These are phyloP conservation scores for Eucalyptus lansdowneana DNA, from an alignment of 345 rosid species.

Conservation along the genomic window DNA sequence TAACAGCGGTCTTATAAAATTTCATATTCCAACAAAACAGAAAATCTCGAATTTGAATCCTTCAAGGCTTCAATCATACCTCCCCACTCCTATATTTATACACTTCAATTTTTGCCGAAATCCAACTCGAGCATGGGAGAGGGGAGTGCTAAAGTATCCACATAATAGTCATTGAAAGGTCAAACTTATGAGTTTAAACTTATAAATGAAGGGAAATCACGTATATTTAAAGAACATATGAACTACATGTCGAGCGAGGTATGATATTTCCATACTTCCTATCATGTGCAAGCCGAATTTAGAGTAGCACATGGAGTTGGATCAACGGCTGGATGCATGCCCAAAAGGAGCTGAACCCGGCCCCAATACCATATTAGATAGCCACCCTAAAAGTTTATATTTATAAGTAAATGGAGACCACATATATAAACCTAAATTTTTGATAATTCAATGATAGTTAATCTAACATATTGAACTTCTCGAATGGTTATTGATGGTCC, in stretches of 20 bases:
- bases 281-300: background rate
- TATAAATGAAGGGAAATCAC: background rate
- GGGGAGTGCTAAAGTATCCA: background rate
- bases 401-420: background rate
- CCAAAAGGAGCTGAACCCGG: accelerated
- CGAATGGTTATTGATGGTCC: background rate
- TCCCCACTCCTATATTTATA: background rate
- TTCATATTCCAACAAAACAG: accelerated
- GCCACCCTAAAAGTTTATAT: background rate
- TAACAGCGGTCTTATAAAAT: background rate
- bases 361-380: no score
- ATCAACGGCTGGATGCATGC: accelerated
- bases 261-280: background rate
- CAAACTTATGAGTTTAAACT: background rate
- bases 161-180: background rate
- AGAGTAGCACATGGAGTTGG: background rate
- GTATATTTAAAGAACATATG: background rate
- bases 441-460: background rate
- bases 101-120: background rate
- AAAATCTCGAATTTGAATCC: background rate
- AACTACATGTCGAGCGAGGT: background rate
- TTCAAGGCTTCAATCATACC: background rate
- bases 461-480: no score
- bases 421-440: no score
- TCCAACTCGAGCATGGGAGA: background rate